These are phyloP conservation scores for Kuraishia molischiana DNA, from an alignment of 805 yeast species.

Conservation along the genomic window DNA sequence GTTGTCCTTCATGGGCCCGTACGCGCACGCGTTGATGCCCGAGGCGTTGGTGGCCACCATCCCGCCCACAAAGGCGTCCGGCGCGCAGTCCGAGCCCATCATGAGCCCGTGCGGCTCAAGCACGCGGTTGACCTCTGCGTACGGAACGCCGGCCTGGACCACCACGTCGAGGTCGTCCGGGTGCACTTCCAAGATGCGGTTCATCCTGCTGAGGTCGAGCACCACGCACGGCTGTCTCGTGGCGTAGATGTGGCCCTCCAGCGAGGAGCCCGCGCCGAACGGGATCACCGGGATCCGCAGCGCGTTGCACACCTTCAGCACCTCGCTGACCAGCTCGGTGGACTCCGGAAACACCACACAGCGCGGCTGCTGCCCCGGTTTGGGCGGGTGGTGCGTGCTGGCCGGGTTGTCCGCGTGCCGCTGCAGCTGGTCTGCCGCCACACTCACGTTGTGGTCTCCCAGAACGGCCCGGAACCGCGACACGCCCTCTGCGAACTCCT, in stretches of 20 bases:
- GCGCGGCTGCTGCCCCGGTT: constrained; percentile 19
- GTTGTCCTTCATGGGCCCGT: constrained; percentile 63
- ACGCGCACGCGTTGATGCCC: constrained; percentile 61
- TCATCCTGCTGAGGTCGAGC: constrained; percentile 25
- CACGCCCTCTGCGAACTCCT: constrained; percentile 1
- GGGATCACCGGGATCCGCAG: constrained; percentile 67
- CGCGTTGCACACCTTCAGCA: constrained; percentile 53
- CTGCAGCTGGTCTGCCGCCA: constrained; percentile 2
- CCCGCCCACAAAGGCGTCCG: constrained; percentile 62
- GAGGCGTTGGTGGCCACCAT: constrained; percentile 58
- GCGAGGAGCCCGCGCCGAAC: constrained; percentile 52
- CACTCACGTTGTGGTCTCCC: constrained; percentile 1
- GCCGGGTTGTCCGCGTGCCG: constrained; percentile 21
- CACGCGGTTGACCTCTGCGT: constrained; percentile 32
- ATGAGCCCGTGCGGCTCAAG: constrained; percentile 15
- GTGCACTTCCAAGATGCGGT: constrained; percentile 24
- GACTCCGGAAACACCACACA: constrained; percentile 51
- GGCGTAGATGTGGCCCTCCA: constrained; percentile 33
- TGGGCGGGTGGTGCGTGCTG: constrained; percentile 22
- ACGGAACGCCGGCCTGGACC: constrained; percentile 36
- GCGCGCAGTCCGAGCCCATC: constrained; percentile 36
- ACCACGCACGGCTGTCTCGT: constrained; percentile 24
- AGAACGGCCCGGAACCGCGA: not conserved
- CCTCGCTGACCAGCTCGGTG: constrained; percentile 57
- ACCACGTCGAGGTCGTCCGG: constrained; percentile 33